These are phyloP conservation scores for Cladosporium sp. DNA, from an alignment of 2,329 filamentous ascomycete species.

Conservation along the genomic window DNA sequence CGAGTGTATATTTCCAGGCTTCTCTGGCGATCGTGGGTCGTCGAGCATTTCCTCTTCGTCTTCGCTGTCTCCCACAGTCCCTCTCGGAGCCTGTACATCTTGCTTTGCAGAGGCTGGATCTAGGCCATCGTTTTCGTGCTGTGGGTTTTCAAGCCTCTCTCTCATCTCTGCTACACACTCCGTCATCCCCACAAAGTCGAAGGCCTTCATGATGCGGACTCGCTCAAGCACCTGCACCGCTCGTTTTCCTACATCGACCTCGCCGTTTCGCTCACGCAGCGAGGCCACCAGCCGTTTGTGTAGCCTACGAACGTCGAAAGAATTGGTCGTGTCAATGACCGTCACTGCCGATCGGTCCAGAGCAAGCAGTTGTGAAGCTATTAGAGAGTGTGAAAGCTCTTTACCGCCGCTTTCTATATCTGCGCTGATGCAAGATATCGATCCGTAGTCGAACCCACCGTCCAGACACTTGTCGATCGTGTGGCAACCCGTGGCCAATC, in stretches of 20 bases:
- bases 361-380: constrained; percentile 35
- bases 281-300: constrained; percentile 20
- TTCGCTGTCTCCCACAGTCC: constrained; percentile 30
- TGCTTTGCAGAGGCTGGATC: background rate
- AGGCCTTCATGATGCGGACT: constrained; percentile 45
- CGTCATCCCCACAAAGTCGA: constrained; percentile 43
- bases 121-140: background rate
- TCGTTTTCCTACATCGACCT: constrained; percentile 21
- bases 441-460: constrained; percentile 33
- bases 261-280: constrained; percentile 9
- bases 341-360: constrained; percentile 28
- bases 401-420: constrained; percentile 20
- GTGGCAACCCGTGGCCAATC: constrained; percentile 22
- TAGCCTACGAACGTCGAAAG: constrained; percentile 39
- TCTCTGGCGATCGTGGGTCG: background rate
- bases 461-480: constrained; percentile 33
- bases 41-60: constrained; percentile 38
- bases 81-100: constrained; percentile 11
- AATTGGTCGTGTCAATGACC: constrained; percentile 42
- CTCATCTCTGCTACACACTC: constrained; percentile 42
- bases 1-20: background rate
- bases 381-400: constrained; percentile 30
- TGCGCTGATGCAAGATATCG: constrained; percentile 32
- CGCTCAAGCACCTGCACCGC: constrained; percentile 36
- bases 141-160: constrained; percentile 26